Evolutionary conservation across 2,329 filamentous ascomycete genomes (phyloP), one percentile per base, ranked within the genome.

Genomic region (Penicillium fuscoglaucum): DNA sequence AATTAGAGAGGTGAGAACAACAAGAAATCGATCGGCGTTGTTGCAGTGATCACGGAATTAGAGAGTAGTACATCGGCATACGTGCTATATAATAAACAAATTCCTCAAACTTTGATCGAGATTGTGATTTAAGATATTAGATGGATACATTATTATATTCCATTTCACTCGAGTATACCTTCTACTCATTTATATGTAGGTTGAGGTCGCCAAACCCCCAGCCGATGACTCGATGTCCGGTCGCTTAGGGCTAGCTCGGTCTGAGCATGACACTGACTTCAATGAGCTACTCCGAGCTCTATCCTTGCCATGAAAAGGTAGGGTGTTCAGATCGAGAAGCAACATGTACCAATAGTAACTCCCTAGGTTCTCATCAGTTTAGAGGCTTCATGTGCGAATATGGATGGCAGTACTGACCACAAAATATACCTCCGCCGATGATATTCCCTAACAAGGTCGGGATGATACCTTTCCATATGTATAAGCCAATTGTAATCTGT

Each of bases 401-500:
- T 33, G 19, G 8, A 19, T 37, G n/a, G 9, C 10, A 19, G 8
- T 46, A 64, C 68, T 47, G 43, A 71, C 78, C 82, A n/a, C 79
- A 79, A 62, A 85, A 84, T 2, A 84, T 43, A 0, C 72, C 76
- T 2, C 83, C 83, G 0, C 83, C 83, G 3, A 85, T 64, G 17
- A 83, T 79, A 60, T 85, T 85, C 0, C 83, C 83, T 2, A 85
- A 61, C 3, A 79, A 60, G 0, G 80, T 76, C 0, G 83, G 84
- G 35, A 85, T 80, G 61, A 84, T 78, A 0, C 78, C 80, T 65
- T 85, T 84, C 81, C 82, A 85, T 60, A 86, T 82, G 57, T 85
- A 86, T 41, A 83, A 72, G 0, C 78, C 74, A 0, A 82, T 76
- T 2, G 71, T 77, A 24, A 85, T 72, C 0, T 71, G 71, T 0